A percentile compares a stretch with the other conserved stretches of the same genome.
phyloP scores from a whole-genome alignment of 495 filamentous ascomycete genomes.

The Tuber melanosporum region DNA sequence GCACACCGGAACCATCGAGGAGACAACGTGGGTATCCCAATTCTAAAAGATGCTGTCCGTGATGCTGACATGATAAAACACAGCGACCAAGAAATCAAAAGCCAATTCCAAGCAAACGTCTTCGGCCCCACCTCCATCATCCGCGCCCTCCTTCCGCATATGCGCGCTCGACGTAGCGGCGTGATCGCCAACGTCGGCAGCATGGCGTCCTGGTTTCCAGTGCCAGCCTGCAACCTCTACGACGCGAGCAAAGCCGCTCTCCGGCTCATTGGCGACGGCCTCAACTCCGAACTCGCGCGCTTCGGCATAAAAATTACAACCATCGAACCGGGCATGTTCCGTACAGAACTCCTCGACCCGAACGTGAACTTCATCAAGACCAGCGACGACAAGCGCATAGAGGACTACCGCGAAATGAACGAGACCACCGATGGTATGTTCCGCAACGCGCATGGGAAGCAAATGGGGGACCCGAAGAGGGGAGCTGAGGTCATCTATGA shows the following conservation, averaged over 20 bases:
- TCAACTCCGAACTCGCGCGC: constrained; percentile 44
- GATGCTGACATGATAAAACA: constrained; percentile 4
- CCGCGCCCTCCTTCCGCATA: constrained; percentile 47
- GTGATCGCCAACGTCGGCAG: constrained; percentile 49
- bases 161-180: constrained; percentile 45
- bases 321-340: constrained; percentile 46
- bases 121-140: constrained; percentile 48
- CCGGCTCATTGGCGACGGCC: not conserved
- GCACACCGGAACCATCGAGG: constrained; percentile 43
- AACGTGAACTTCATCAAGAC: not conserved
- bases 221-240: not conserved
- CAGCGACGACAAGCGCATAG: constrained; percentile 22
- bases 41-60: not conserved
- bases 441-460: constrained; percentile 22
- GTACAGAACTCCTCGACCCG: constrained; percentile 14
- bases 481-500: constrained; percentile 47
- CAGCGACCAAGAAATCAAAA: constrained; percentile 40
- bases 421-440: constrained; percentile 27
- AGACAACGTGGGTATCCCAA: constrained; percentile 14
- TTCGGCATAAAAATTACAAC: constrained; percentile 45
- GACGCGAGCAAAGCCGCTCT: not conserved
- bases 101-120: constrained; percentile 47
- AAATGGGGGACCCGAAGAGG: constrained; percentile 48
- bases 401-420: constrained; percentile 27
- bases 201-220: constrained; percentile 35